phyloP scores from a whole-genome alignment of 2,329 filamentous ascomycete genomes.

The Penicillium janthinellum region DNA sequence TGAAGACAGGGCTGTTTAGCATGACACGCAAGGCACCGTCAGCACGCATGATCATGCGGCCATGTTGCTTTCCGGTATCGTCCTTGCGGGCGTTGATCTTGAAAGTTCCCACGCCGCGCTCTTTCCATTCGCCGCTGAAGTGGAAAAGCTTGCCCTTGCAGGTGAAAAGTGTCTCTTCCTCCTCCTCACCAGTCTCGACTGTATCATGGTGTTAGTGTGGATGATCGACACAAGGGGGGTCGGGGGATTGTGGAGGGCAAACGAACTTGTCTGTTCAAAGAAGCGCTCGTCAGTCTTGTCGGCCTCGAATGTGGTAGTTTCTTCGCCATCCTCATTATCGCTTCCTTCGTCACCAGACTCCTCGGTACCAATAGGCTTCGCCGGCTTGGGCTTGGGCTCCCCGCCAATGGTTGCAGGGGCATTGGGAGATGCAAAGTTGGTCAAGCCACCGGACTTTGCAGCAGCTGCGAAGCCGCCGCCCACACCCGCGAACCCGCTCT shows the following conservation, averaged over 20 bases:
- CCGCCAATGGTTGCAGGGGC: constrained; percentile 50
- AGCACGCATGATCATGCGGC: constrained; percentile 85
- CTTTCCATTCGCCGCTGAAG: constrained; percentile 80
- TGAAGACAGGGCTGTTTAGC: constrained; percentile 79
- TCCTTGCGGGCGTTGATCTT: constrained; percentile 74
- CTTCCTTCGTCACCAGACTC: constrained; percentile 52
- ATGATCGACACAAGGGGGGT: not conserved
- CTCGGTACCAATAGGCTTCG: constrained; percentile 75
- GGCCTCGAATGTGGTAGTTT: constrained; percentile 50
- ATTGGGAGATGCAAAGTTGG: constrained; percentile 69
- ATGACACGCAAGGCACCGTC: constrained; percentile 86
- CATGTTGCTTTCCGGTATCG: constrained; percentile 57
- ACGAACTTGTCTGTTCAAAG: constrained; percentile 66
- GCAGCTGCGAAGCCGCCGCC: constrained; percentile 54
- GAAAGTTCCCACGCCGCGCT: constrained; percentile 79
- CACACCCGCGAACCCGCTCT: constrained; percentile 41
- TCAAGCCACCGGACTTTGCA: constrained; percentile 52
- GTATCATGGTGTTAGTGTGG: constrained; percentile 30
- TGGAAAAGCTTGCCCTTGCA: constrained; percentile 84
- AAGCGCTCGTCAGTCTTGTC: constrained; percentile 54
- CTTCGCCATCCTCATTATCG: constrained; percentile 55
- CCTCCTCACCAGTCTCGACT: constrained; percentile 88
- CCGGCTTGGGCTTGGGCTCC: constrained; percentile 53
- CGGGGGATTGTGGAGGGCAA: not conserved
- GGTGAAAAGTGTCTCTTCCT: constrained; percentile 73